Evolutionary conservation across 495 filamentous ascomycete species (phyloP).

Genomic region (Lentithecium fluviatile): DNA sequence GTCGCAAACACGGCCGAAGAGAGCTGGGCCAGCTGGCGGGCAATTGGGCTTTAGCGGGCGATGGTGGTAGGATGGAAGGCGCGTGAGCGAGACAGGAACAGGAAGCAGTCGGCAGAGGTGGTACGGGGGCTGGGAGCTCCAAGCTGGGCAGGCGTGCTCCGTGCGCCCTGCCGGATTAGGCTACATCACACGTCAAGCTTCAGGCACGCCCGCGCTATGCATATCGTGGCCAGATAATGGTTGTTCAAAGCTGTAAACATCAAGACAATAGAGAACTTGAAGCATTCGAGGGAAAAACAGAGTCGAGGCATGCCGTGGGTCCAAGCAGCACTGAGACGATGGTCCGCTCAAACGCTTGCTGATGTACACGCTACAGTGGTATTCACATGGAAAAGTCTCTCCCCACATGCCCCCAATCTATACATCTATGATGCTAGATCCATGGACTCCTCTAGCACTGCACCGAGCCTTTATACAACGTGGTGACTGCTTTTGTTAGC

Average conservation of each 20-base stretch:
- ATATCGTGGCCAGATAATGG: no score
- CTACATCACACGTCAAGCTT: neutral
- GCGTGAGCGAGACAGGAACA: slow-evolving; percentile 14
- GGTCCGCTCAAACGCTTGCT: no score
- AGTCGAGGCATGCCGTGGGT: no score
- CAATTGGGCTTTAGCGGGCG: slow-evolving; percentile 1
- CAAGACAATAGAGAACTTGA: no score
- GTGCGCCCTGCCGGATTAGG: neutral
- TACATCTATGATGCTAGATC: neutral
- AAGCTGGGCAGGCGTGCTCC: neutral
- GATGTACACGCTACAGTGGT: no score
- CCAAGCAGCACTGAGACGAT: no score
- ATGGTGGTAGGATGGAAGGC: slow-evolving; percentile 7
- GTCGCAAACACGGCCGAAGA: neutral
- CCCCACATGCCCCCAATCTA: neutral
- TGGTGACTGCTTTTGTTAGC: neutral
- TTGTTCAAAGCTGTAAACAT: no score
- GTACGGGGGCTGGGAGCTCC: slow-evolving; percentile 13
- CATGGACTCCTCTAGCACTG: neutral
- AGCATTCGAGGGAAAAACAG: no score
- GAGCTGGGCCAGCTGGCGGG: slow-evolving; percentile 11
- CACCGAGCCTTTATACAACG: no score
- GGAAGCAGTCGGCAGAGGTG: no score
- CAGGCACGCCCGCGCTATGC: no score
- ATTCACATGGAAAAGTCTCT: neutral